Base-by-base conservation (phyloP, 2,329 filamentous ascomycete species). In the Fusarium transvaalense region DNA sequence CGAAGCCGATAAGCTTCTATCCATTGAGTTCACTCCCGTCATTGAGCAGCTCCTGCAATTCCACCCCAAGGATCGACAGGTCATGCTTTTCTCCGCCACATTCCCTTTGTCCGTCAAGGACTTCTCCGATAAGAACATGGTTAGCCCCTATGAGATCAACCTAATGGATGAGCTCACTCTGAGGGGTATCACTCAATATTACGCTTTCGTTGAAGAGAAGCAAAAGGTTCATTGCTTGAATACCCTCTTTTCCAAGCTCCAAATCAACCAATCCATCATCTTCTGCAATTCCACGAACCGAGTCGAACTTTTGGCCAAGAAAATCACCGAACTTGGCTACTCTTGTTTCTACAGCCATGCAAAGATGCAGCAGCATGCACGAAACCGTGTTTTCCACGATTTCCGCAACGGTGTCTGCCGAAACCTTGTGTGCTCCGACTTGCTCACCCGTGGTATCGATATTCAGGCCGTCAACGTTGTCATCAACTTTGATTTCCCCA, bases 191-290 rank as follows among this genome's bases (percentile, higher is more conserved):
- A 99, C 96, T 1, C 96, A 99, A 78, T 99, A 98, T 83, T 99
- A 99, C 77, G 96, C 96, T 41, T 99, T 98, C 73, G 97, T 99
- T 53, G 96, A 99, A 81, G 96, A 99, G 83, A 97, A 97, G 83
- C 93, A 97, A 79, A 99, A 99, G 83, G 96, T 99, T 21, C 97
- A 99, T 83, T 99, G 96, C 80, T 84, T 99, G 71, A 99, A 99
- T 84, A 99, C 96, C 1, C 90, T 99, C 68, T 99, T 99, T 85
- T 97, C 94, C 74, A 97, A 97, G 82, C 89, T 99, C 17, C 95
- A 99, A 82, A 99, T 99, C 83, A 99, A 99, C 83, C 96, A 99
- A 84, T 99, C 97, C 67, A 99, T 99, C 83, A 99, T 99, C 79
- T 99, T 99, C 84, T 99, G 96, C 84, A 99, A 99, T 82, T 99